Evolutionary conservation across 495 filamentous ascomycete genomes (phyloP).

Genomic region (Penicillium mononematosum): DNA sequence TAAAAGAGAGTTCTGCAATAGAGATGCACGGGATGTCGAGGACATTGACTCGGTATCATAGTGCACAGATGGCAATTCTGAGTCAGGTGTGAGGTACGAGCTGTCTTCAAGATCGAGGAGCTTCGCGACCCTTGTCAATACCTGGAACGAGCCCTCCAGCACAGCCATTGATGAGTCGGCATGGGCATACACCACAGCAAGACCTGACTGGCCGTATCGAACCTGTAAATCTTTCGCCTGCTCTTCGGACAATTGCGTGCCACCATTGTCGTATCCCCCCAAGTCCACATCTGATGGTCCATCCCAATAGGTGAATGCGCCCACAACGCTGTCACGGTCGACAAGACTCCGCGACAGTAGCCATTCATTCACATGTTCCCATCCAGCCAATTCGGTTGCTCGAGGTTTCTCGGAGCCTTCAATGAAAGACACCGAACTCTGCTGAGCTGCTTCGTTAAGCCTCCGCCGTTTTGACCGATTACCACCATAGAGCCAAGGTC

Average conservation of each 20-base stretch:
- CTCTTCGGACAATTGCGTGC: slow-evolving; percentile 49
- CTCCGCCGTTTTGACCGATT: slow-evolving; percentile 60
- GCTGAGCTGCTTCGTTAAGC: slow-evolving; percentile 36
- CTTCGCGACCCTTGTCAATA: slow-evolving; percentile 58
- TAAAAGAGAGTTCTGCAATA: slow-evolving; percentile 59
- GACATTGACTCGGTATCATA: slow-evolving; percentile 41
- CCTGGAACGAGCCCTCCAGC: slow-evolving; percentile 59
- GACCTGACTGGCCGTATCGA: slow-evolving; percentile 68
- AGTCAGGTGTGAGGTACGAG: slow-evolving; percentile 33
- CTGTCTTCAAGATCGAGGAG: slow-evolving; percentile 60
- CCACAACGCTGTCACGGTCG: slow-evolving; percentile 51
- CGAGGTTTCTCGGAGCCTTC: slow-evolving; percentile 23
- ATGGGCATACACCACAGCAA: slow-evolving; percentile 72
- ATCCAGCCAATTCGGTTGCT: slow-evolving; percentile 46
- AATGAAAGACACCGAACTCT: slow-evolving; percentile 32
- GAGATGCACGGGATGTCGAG: slow-evolving; percentile 43
- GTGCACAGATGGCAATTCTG: slow-evolving; percentile 30
- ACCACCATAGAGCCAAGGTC: slow-evolving; percentile 78
- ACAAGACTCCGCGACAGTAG: slow-evolving; percentile 61
- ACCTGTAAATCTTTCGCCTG: slow-evolving; percentile 52
- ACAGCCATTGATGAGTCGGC: slow-evolving; percentile 57
- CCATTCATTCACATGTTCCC: slow-evolving; percentile 81
- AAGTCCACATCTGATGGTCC: slow-evolving; percentile 79
- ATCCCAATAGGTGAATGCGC: slow-evolving; percentile 71
- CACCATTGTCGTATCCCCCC: slow-evolving; percentile 60